These are phyloP conservation scores for Apiospora aurea DNA, from an alignment of 2,329 filamentous ascomycete genomes.

Conservation along the genomic window DNA sequence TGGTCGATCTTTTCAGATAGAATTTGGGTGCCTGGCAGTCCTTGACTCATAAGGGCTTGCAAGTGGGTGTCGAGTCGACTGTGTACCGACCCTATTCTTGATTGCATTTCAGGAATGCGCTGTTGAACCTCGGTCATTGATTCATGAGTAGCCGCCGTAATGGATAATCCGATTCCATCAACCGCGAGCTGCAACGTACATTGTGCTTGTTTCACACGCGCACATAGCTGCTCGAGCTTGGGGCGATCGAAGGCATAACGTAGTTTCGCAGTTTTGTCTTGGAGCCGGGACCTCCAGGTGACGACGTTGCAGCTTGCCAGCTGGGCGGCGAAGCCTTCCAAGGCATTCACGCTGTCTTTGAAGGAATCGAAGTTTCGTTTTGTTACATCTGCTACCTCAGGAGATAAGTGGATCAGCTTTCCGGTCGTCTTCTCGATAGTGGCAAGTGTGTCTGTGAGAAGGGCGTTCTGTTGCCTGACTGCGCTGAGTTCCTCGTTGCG, in stretches of 20 bases:
- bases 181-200: constrained; percentile 28
- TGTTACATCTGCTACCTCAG: neutral
- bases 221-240: constrained; percentile 23
- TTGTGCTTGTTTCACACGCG: constrained; percentile 23
- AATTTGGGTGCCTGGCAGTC: neutral
- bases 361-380: constrained; percentile 20
- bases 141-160: neutral
- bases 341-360: constrained; percentile 22
- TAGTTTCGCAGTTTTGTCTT: constrained; percentile 26
- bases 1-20: neutral
- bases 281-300: constrained; percentile 14
- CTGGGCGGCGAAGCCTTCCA: constrained; percentile 20
- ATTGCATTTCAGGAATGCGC: neutral
- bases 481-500: constrained; percentile 27
- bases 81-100: neutral
- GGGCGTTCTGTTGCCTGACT: constrained; percentile 5
- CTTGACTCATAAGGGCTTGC: neutral
- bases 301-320: constrained; percentile 11
- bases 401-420: neutral
- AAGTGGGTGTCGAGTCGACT: neutral
- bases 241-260: constrained; percentile 28
- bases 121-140: neutral
- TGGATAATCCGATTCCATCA: constrained; percentile 25
- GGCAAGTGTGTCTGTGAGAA: neutral
- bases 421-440: neutral